phyloP scores from a whole-genome alignment of 139 green algal genomes.

The Trebouxia sp. region DNA sequence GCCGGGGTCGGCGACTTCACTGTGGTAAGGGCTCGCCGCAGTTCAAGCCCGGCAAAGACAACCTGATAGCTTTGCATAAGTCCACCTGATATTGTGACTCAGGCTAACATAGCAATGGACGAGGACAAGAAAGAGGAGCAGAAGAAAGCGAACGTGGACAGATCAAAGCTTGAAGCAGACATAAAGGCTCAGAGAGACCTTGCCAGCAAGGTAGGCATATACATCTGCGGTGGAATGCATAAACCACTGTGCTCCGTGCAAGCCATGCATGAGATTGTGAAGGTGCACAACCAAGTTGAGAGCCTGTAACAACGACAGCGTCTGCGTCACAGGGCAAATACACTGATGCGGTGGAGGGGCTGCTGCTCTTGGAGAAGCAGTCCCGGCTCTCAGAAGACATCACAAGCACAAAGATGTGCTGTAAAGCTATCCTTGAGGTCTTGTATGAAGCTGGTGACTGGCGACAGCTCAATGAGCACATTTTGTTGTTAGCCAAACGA shows the following conservation, averaged over 20 bases:
- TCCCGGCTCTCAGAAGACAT: slow-evolving; percentile 86
- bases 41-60: too few relatives aligned
- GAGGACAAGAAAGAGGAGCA: slow-evolving; percentile 31
- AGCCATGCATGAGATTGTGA: too few relatives aligned
- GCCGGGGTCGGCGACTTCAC: slow-evolving; percentile 16
- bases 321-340: slow-evolving; percentile 35
- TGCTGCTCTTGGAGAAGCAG: slow-evolving; percentile 88
- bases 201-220: background rate
- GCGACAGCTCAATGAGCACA: slow-evolving; percentile 91
- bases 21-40: background rate
- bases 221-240: background rate
- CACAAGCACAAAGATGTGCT: slow-evolving; percentile 70
- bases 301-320: too few relatives aligned
- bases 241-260: too few relatives aligned
- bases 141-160: slow-evolving; percentile 22
- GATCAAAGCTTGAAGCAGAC: slow-evolving; percentile 25
- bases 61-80: too few relatives aligned
- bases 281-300: too few relatives aligned
- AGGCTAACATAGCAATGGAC: slow-evolving; percentile 31
- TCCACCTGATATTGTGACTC: background rate
- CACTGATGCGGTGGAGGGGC: slow-evolving; percentile 65
- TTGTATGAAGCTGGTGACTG: slow-evolving; percentile 75
- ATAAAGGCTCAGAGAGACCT: slow-evolving; percentile 25
- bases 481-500: slow-evolving; percentile 95
- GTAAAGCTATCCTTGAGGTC: slow-evolving; percentile 82